These are phyloP conservation scores for Vaccinium vitisidaea DNA, from an alignment of 148 eudicot genomes.

Conservation along the genomic window DNA sequence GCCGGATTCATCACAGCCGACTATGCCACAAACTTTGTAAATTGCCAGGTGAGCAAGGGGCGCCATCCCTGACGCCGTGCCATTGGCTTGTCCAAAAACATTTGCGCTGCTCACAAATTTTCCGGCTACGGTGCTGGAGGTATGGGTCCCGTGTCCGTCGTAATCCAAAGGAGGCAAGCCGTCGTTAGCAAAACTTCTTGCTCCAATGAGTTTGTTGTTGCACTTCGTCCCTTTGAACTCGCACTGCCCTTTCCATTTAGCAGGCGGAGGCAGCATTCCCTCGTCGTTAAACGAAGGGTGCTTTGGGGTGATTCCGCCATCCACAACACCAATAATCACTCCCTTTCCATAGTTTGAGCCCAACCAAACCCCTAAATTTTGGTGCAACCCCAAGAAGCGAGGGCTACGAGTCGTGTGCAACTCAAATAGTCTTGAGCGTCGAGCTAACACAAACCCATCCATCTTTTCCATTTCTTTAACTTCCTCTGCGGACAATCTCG, in stretches of 20 bases:
- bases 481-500: constrained; percentile 29
- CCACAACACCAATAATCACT: constrained; percentile 51
- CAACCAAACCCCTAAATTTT: constrained; percentile 22
- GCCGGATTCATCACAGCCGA: constrained; percentile 17
- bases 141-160: constrained; percentile 50
- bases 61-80: constrained; percentile 49
- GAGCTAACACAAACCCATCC: constrained; percentile 24
- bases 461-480: constrained; percentile 24
- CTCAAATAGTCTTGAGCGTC: background rate
- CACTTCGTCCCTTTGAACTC: constrained; percentile 33
- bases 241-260: constrained; percentile 54
- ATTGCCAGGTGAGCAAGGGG: constrained; percentile 49
- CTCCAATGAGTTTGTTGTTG: constrained; percentile 66
- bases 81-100: constrained; percentile 40
- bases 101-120: constrained; percentile 27
- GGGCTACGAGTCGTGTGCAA: constrained; percentile 36
- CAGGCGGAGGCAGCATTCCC: constrained; percentile 42
- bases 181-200: constrained; percentile 25
- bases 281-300: constrained; percentile 44
- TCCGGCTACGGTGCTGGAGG: constrained; percentile 52
- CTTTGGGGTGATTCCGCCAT: constrained; percentile 47
- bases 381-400: constrained; percentile 31
- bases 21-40: constrained; percentile 23
- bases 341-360: constrained; percentile 32
- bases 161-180: constrained; percentile 28